Percentiles rank a stretch among this genome's conserved stretches.
These are phyloP conservation scores for Spatholobus suberectus DNA, from an alignment of 306 rosid species.

Conservation along the genomic window DNA sequence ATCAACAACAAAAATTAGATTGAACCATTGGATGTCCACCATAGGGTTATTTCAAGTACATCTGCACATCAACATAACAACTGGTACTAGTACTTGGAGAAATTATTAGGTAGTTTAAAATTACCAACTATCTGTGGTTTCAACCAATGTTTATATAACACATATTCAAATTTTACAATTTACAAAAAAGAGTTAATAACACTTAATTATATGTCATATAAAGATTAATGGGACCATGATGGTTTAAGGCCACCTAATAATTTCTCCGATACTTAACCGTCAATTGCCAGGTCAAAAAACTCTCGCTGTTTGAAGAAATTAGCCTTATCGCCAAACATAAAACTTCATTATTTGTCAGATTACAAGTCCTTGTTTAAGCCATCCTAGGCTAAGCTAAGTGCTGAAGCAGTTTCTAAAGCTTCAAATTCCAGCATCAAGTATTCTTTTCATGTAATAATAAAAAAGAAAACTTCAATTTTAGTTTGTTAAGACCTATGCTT, in stretches of 20 bases:
- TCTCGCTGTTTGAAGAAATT: no score
- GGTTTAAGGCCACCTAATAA: no score
- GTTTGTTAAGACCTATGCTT: neutral
- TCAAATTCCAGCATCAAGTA: slow-evolving; percentile 9
- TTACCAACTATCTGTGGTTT: no score
- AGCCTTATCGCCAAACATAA: slow-evolving; percentile 6
- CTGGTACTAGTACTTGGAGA: slow-evolving; percentile 33
- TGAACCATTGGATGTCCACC: slow-evolving; percentile 92
- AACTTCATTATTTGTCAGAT: neutral
- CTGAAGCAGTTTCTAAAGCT: neutral
- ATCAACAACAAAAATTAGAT: slow-evolving; percentile 23
- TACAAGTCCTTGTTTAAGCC: slow-evolving; percentile 16
- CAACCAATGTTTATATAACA: no score
- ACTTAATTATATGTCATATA: no score
- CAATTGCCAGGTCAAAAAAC: slow-evolving; percentile 24
- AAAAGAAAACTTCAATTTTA: neutral
- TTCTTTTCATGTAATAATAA: neutral
- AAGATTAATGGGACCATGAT: no score
- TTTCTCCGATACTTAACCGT: no score
- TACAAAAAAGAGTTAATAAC: no score
- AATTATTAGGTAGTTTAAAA: no score
- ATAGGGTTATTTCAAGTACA: slow-evolving; percentile 87
- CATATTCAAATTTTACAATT: no score
- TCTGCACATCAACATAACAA: slow-evolving; percentile 55
- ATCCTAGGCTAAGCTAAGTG: neutral